Evolutionary conservation across 768 basidiomycete species (phyloP).

Genomic region (Tricholoma furcatifolium): DNA sequence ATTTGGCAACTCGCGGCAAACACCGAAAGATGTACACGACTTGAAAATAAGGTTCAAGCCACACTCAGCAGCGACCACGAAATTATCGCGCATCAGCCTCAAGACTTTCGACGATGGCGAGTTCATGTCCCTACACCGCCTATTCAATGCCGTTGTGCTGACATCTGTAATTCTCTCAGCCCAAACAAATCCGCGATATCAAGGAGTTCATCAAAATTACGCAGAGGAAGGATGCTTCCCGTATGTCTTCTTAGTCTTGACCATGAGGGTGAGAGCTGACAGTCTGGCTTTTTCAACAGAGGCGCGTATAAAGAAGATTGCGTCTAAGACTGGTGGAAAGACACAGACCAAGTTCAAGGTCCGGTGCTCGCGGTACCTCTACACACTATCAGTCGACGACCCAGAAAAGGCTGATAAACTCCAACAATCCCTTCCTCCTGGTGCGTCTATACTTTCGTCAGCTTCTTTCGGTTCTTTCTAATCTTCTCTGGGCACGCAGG

Average conservation of each 20-base stretch:
- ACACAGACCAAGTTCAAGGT: constrained; percentile 97
- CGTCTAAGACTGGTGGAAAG: constrained; percentile 70
- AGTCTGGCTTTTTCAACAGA: constrained; percentile 44
- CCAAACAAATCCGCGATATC: constrained; percentile 97
- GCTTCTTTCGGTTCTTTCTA: no score
- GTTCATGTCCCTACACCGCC: constrained; percentile 14
- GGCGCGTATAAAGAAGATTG: constrained; percentile 97
- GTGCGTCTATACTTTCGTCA: constrained; percentile 43
- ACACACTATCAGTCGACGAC: constrained; percentile 96
- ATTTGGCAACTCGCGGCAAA: constrained; percentile 14
- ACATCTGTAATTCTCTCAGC: constrained; percentile 44
- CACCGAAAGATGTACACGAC: constrained; percentile 27
- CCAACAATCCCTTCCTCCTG: constrained; percentile 91
- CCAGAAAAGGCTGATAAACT: constrained; percentile 99
- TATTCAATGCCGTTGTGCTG: constrained; percentile 4
- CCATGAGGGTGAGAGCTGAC: constrained; percentile 3
- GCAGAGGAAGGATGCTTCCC: constrained; percentile 93
- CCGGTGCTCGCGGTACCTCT: constrained; percentile 93
- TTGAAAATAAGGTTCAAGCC: no score
- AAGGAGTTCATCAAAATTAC: constrained; percentile 98
- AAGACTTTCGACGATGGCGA: constrained; percentile 43
- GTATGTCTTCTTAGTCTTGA: constrained; percentile 51
- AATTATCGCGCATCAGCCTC: constrained; percentile 26
- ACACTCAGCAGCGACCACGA: neutral
- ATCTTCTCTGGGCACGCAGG: constrained; percentile 36